Conservation (phyloP, 495 filamentous ascomycete genomes). For the Penicillium diatomitis region DNA sequence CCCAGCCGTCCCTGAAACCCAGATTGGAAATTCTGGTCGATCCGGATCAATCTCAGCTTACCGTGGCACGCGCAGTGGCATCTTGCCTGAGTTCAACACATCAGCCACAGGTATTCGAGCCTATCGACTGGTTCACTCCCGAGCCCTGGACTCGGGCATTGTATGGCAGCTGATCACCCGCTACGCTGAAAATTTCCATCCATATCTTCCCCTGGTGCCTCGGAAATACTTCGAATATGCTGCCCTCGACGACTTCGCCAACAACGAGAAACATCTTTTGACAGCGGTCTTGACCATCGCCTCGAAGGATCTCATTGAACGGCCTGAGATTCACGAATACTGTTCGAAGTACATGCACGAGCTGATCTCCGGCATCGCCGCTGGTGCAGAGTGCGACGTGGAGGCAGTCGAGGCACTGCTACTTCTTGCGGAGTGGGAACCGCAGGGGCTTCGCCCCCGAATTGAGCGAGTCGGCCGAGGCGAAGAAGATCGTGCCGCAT, state of each 20-base stretch:
- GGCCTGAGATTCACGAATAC: constrained; percentile 46
- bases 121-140: constrained; percentile 43
- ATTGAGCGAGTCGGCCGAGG: constrained; percentile 50
- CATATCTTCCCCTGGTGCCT: constrained; percentile 53
- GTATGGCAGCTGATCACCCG: constrained; percentile 44
- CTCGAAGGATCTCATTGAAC: constrained; percentile 50
- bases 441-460: constrained; percentile 44
- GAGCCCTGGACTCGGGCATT: constrained; percentile 36
- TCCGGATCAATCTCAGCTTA: constrained; percentile 20
- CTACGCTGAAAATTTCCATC: constrained; percentile 50
- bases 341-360: constrained; percentile 57
- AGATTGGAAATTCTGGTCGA: constrained; percentile 11
- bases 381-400: constrained; percentile 50
- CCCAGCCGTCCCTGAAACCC: constrained; percentile 11
- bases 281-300: constrained; percentile 55
- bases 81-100: constrained; percentile 19
- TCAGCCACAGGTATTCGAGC: constrained; percentile 30
- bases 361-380: constrained; percentile 49
- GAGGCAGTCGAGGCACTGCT: constrained; percentile 57
- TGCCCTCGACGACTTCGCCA: constrained; percentile 39
- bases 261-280: constrained; percentile 48
- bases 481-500: constrained; percentile 57
- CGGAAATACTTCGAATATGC: constrained; percentile 42
- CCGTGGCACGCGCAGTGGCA: constrained; percentile 21
- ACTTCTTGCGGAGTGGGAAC: constrained; percentile 56